Conservation (phyloP, 129 eudicot genomes). For the Centaurea solstitialis region DNA sequence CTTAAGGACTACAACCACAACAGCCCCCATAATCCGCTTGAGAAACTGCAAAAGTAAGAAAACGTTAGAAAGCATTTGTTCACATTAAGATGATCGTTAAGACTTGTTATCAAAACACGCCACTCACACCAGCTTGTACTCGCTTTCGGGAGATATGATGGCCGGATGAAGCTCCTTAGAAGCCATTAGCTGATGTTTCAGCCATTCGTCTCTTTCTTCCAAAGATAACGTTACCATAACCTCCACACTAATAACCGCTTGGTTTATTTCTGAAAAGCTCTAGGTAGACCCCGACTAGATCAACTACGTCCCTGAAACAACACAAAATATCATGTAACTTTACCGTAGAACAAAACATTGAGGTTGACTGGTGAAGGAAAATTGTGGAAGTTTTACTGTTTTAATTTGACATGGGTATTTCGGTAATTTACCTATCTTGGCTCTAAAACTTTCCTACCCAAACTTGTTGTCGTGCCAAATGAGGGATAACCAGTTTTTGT, state of each 20-base stretch:
- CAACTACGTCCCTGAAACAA: conserved; percentile 74
- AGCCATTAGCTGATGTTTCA: conserved; percentile 85
- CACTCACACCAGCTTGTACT: conserved; percentile 99
- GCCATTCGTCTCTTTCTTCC: conserved; percentile 96
- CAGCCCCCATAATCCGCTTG: conserved; percentile 77
- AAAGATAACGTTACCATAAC: conserved; percentile 93
- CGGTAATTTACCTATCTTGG: background rate
- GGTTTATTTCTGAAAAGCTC: conserved; percentile 91
- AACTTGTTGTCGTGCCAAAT: background rate
- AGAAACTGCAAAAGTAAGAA: conserved; percentile 49
- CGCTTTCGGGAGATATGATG: conserved; percentile 86
- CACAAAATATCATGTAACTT: background rate
- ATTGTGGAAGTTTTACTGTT: background rate
- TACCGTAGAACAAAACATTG: background rate
- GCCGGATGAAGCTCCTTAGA: conserved; percentile 98
- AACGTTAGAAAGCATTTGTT: conserved; percentile 23
- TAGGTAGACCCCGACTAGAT: conserved; percentile 81
- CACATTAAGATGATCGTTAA: conserved; percentile 1
- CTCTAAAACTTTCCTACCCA: background rate
- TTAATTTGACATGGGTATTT: background rate
- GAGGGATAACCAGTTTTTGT: background rate
- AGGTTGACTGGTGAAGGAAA: too few species aligned
- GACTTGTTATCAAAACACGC: conserved; percentile 35
- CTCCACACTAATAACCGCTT: conserved; percentile 79
- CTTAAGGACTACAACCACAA: conserved; percentile 71